Percentiles rank a stretch among this genome's conserved stretches.
Evolutionary conservation across 805 yeast species (phyloP).

Genomic region (Metschnikowia hibisci): DNA sequence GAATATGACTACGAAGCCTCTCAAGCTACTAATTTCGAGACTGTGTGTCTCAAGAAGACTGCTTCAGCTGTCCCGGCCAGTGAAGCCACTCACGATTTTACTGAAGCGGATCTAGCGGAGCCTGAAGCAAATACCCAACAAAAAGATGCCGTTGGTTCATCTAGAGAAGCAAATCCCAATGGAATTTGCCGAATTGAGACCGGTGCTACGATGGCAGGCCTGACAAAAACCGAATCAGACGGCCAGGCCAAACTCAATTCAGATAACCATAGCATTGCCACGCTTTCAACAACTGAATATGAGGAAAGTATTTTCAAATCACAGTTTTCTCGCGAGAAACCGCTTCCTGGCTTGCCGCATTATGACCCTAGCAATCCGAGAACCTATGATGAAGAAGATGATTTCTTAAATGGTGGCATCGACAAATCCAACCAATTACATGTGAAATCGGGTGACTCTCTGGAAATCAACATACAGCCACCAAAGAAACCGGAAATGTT

Average conservation of each 20-base stretch:
- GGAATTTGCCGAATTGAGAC: slow-evolving; percentile 1
- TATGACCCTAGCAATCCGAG: background rate
- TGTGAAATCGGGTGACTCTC: background rate
- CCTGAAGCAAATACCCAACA: background rate
- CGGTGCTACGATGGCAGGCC: background rate
- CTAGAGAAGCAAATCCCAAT: background rate
- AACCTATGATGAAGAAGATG: background rate
- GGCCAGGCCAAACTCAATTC: background rate
- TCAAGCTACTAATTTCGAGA: slow-evolving; percentile 9
- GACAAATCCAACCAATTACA: slow-evolving; percentile 1
- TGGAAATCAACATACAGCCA: background rate
- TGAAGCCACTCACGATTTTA: background rate
- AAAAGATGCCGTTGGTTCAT: too few species aligned
- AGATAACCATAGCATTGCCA: slow-evolving; percentile 23
- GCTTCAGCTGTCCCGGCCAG: background rate
- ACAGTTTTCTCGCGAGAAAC: slow-evolving; percentile 26
- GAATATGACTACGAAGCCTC: slow-evolving; percentile 50
- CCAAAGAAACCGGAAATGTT: slow-evolving; percentile 1
- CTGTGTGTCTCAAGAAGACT: slow-evolving; percentile 12
- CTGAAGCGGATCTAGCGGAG: background rate
- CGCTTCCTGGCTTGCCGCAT: slow-evolving; percentile 14
- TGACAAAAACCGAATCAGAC: background rate
- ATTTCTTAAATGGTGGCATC: background rate
- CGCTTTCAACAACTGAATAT: slow-evolving; percentile 37
- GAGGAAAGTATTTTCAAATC: slow-evolving; percentile 36